phyloP scores from a whole-genome alignment of 1,284 basidiomycete species.

The Leccinum variabile region DNA sequence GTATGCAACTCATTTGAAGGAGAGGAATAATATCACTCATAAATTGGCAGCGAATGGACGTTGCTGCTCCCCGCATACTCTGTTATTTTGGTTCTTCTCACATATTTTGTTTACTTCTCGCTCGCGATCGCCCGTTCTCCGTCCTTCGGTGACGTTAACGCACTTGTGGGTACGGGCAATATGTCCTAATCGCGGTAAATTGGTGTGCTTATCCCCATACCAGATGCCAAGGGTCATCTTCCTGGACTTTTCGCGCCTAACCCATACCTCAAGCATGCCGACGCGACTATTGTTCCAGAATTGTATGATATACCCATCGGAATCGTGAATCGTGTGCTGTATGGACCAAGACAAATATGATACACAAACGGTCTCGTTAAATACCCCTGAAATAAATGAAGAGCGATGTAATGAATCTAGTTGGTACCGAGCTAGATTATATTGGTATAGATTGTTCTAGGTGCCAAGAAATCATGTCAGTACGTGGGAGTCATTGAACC shows the following conservation, averaged over 20 bases:
- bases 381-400: conserved; percentile 21
- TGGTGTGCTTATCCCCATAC: conserved; percentile 17
- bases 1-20: conserved; percentile 41
- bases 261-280: conserved; percentile 50
- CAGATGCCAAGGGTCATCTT: conserved; percentile 56
- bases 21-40: conserved; percentile 6
- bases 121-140: conserved; percentile 75
- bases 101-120: conserved; percentile 78
- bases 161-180: conserved; percentile 58
- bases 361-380: conserved; percentile 20
- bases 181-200: conserved; percentile 15
- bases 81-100: conserved; percentile 68
- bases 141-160: conserved; percentile 59
- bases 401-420: conserved; percentile 8
- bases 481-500: conserved; percentile 6
- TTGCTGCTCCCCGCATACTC: conserved; percentile 82
- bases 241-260: conserved; percentile 40
- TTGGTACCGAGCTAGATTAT: conserved; percentile 16
- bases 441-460: conserved; percentile 12
- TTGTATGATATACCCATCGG: conserved; percentile 82
- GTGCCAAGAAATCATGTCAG: conserved; percentile 17
- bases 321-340: conserved; percentile 72
- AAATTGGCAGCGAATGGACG: conserved; percentile 68
- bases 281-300: conserved; percentile 53
- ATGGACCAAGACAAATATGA: conserved; percentile 35